A percentile compares a stretch with the other conserved stretches of the same genome.
These are phyloP conservation scores for Candida manassasensis DNA, from an alignment of 805 yeast species.

Conservation along the genomic window DNA sequence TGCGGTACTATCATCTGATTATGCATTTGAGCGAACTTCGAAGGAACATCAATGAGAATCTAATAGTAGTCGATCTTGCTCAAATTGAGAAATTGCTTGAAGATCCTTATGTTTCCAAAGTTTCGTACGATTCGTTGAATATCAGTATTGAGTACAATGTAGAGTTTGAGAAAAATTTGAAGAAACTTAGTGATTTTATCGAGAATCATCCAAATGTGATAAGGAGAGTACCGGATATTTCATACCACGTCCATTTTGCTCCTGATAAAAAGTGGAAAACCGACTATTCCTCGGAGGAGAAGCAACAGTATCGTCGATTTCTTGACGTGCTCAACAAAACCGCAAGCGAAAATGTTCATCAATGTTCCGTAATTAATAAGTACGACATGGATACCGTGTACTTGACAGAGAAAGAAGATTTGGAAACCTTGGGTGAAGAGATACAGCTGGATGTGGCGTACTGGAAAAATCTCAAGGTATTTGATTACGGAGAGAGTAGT, in stretches of 20 bases:
- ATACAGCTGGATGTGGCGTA: constrained; percentile 30
- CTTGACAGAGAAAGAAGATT: constrained; percentile 30
- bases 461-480: constrained; percentile 29
- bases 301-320: constrained; percentile 20
- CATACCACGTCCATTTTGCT: constrained; percentile 34
- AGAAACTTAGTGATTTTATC: constrained; percentile 18
- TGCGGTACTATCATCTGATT: constrained; percentile 23
- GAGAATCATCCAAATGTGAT: constrained; percentile 13
- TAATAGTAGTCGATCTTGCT: constrained; percentile 19
- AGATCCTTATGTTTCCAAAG: constrained; percentile 10
- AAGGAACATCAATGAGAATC: constrained; percentile 12
- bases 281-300: constrained; percentile 22
- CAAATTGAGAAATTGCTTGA: constrained; percentile 9
- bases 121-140: constrained; percentile 19
- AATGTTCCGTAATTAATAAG: constrained; percentile 36
- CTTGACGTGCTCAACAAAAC: constrained; percentile 17
- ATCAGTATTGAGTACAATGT: constrained; percentile 30
- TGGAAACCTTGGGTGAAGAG: constrained; percentile 29
- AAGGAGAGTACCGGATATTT: constrained; percentile 17
- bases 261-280: constrained; percentile 26
- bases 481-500: constrained; percentile 37
- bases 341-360: constrained; percentile 27
- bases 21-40: constrained; percentile 22
- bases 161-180: constrained; percentile 22
- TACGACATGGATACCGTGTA: constrained; percentile 30